phyloP scores from a whole-genome alignment of 495 filamentous ascomycete genomes.

The Xylaria flabelliformis region DNA sequence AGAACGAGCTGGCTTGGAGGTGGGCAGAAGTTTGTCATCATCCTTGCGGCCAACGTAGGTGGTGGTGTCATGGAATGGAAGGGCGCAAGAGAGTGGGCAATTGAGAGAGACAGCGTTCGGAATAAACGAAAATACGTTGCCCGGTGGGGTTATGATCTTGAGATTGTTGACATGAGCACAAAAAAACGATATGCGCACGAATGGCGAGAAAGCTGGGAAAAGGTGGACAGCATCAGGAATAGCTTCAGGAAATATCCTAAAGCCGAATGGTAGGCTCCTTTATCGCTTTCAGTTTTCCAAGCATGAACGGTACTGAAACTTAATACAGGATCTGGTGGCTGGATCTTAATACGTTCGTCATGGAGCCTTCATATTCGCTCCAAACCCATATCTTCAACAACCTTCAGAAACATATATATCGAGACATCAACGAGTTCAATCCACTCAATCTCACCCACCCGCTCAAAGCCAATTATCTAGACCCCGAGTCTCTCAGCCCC shows the following conservation, averaged over 20 bases:
- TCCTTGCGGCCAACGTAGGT: constrained; percentile 90
- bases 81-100: constrained; percentile 95
- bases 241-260: constrained; percentile 91
- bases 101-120: constrained; percentile 92
- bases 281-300: neutral
- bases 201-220: constrained; percentile 99
- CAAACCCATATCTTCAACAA: constrained; percentile 89
- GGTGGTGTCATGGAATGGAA: constrained; percentile 99
- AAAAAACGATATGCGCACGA: constrained; percentile 99
- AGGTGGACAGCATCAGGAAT: constrained; percentile 92
- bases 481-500: constrained; percentile 70
- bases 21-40: constrained; percentile 90
- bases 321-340: constrained; percentile 94
- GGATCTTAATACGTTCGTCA: constrained; percentile 96
- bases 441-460: constrained; percentile 94
- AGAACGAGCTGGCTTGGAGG: constrained; percentile 67
- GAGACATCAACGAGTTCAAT: constrained; percentile 96
- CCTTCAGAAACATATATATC: constrained; percentile 77
- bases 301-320: constrained; percentile 37
- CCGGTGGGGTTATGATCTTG: constrained; percentile 93
- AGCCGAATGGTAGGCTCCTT: constrained; percentile 82
- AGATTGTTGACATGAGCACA: constrained; percentile 96
- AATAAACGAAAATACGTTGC: constrained; percentile 91
- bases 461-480: constrained; percentile 71
- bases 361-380: constrained; percentile 93